Evolutionary conservation across 768 basidiomycete species (phyloP).

Genomic region (Hygrophoropsis aurantiaca): DNA sequence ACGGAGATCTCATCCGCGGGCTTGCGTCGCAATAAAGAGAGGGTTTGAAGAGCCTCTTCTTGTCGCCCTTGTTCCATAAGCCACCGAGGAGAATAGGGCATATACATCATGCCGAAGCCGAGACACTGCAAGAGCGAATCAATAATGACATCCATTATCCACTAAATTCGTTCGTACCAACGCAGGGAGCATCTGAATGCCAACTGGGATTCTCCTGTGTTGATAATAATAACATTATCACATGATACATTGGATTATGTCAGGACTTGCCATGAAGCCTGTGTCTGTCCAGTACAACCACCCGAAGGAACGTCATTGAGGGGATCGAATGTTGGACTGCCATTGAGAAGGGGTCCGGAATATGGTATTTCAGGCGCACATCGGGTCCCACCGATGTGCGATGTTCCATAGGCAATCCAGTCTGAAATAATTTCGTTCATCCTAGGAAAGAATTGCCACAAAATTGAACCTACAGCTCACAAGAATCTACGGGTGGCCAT

Average conservation of each 20-base stretch:
- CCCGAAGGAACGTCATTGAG: slow-evolving; percentile 27
- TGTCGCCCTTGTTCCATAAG: slow-evolving; percentile 37
- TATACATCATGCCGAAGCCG: slow-evolving; percentile 29
- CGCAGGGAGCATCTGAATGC: slow-evolving; percentile 39
- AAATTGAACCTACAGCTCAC: slow-evolving; percentile 25
- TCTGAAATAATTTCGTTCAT: slow-evolving; percentile 19
- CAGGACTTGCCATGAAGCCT: slow-evolving; percentile 25
- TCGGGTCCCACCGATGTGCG: slow-evolving; percentile 31
- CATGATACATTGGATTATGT: background rate
- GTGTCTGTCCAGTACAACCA: slow-evolving; percentile 28
- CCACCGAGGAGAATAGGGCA: slow-evolving; percentile 46
- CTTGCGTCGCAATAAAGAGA: slow-evolving; percentile 35
- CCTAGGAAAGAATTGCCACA: background rate
- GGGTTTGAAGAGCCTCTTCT: slow-evolving; percentile 32
- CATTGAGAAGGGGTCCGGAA: slow-evolving; percentile 28
- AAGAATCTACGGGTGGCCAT: slow-evolving; percentile 19
- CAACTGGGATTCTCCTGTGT: slow-evolving; percentile 32
- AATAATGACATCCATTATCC: background rate
- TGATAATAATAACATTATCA: too few species aligned
- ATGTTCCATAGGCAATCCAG: slow-evolving; percentile 32
- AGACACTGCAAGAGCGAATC: slow-evolving; percentile 17
- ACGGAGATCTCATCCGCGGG: slow-evolving; percentile 29
- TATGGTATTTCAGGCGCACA: slow-evolving; percentile 29
- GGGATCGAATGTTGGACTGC: slow-evolving; percentile 27
- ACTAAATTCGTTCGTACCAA: slow-evolving; percentile 28